These are phyloP conservation scores for Amphicarpaea edgeworthii DNA, from an alignment of 306 rosid species.

Conservation along the genomic window DNA sequence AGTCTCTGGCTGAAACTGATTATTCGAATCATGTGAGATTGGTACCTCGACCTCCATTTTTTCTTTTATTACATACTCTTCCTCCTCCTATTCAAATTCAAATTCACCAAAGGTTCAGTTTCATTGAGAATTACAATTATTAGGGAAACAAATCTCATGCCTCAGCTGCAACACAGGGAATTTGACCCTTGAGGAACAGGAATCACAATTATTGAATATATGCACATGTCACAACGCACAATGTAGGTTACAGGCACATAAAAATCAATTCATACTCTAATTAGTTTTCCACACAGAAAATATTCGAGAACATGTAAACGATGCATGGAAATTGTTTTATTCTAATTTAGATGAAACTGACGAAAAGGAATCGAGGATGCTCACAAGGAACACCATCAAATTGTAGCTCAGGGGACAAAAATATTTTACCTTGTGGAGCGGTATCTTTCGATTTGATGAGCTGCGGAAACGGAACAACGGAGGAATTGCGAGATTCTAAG, in stretches of 20 bases:
- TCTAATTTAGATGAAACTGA: not conserved
- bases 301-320: constrained; percentile 10
- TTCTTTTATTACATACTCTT: constrained; percentile 34
- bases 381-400: constrained; percentile 25
- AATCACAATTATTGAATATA: constrained; percentile 18
- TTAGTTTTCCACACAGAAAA: constrained; percentile 8
- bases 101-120: constrained; percentile 37
- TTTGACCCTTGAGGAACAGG: not conserved
- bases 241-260: constrained; percentile 45
- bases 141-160: not conserved
- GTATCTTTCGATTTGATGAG: not conserved
- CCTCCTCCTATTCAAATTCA: constrained; percentile 37
- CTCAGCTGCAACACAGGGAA: constrained; percentile 39
- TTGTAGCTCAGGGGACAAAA: not conserved
- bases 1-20: constrained; percentile 56
- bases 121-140: constrained; percentile 31
- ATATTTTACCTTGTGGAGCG: constrained; percentile 1
- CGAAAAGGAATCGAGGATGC: not conserved
- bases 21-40: constrained; percentile 52
- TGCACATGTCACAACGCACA: constrained; percentile 27
- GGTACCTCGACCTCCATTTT: constrained; percentile 65
- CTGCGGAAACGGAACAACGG: not conserved
- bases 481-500: constrained; percentile 24
- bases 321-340: not conserved
- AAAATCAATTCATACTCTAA: constrained; percentile 34